Evolutionary conservation across 1,139 yeast species (phyloP).

Genomic region (Schizosaccharomyces versatilis): DNA sequence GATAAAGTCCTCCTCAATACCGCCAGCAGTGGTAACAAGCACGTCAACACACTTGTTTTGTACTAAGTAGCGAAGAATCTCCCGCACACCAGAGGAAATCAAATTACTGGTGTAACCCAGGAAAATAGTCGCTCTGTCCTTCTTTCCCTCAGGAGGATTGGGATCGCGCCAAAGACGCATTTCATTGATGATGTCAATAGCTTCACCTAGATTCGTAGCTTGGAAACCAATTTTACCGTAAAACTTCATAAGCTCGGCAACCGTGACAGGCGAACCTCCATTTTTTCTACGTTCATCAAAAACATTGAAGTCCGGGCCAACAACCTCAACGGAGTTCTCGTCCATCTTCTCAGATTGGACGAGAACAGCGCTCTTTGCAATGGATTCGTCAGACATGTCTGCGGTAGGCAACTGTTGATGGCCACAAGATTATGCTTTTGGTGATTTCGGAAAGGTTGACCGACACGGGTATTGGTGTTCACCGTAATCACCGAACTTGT

Average conservation of each 20-base stretch:
- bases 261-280: slow-evolving; percentile 43
- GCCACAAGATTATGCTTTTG: too few species aligned
- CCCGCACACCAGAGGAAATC: slow-evolving; percentile 84
- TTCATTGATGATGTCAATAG: slow-evolving; percentile 73
- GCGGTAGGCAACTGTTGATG: too few species aligned
- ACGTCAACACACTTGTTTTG: slow-evolving; percentile 90
- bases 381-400: slow-evolving; percentile 2
- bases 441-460: too few species aligned
- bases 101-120: slow-evolving; percentile 94
- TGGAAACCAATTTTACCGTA: slow-evolving; percentile 98
- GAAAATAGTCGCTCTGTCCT: slow-evolving; percentile 71
- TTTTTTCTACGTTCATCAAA: slow-evolving; percentile 23
- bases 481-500: too few species aligned
- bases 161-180: slow-evolving; percentile 35
- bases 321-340: slow-evolving; percentile 48
- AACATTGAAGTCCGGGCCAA: slow-evolving; percentile 70
- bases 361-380: slow-evolving; percentile 68
- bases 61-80: slow-evolving; percentile 66
- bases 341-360: slow-evolving; percentile 75
- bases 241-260: slow-evolving; percentile 40
- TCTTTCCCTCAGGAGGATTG: slow-evolving; percentile 1
- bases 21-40: slow-evolving; percentile 90
- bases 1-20: slow-evolving; percentile 89
- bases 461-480: too few species aligned
- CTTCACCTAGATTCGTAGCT: slow-evolving; percentile 63